Evolutionary conservation across 495 filamentous ascomycete species (phyloP).

Genomic region (Penicillium soppii): DNA sequence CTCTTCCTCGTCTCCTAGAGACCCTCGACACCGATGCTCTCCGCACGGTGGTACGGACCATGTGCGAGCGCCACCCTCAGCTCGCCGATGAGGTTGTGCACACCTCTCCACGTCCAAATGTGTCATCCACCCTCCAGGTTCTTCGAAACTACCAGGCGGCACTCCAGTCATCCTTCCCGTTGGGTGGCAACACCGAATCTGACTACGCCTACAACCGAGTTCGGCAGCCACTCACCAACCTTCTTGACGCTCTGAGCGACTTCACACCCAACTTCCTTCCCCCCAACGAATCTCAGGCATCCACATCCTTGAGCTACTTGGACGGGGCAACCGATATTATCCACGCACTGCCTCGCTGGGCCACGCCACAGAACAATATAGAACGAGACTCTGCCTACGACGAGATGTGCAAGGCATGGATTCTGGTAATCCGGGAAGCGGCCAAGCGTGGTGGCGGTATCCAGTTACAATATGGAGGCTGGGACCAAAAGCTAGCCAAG

Average conservation of each 20-base stretch:
- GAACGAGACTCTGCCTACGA: constrained; percentile 95
- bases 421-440: constrained; percentile 86
- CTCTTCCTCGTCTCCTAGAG: constrained; percentile 82
- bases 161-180: constrained; percentile 79
- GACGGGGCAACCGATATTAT: constrained; percentile 88
- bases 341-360: constrained; percentile 85
- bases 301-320: constrained; percentile 77
- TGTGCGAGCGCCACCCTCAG: constrained; percentile 85
- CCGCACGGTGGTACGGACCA: constrained; percentile 75
- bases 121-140: constrained; percentile 73
- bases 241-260: constrained; percentile 87
- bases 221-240: constrained; percentile 70
- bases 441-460: constrained; percentile 90
- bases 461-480: constrained; percentile 83
- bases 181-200: constrained; percentile 75
- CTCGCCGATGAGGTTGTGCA: constrained; percentile 75
- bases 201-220: constrained; percentile 97
- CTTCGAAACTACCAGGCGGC: constrained; percentile 76
- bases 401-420: constrained; percentile 91
- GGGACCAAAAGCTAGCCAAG: constrained; percentile 85
- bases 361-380: constrained; percentile 77
- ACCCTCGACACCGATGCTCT: constrained; percentile 83
- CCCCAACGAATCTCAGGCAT: constrained; percentile 78
- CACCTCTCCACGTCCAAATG: constrained; percentile 79
- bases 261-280: constrained; percentile 95